phyloP scores from a whole-genome alignment of 805 yeast genomes.

The Kazachstania bromeliacearum region DNA sequence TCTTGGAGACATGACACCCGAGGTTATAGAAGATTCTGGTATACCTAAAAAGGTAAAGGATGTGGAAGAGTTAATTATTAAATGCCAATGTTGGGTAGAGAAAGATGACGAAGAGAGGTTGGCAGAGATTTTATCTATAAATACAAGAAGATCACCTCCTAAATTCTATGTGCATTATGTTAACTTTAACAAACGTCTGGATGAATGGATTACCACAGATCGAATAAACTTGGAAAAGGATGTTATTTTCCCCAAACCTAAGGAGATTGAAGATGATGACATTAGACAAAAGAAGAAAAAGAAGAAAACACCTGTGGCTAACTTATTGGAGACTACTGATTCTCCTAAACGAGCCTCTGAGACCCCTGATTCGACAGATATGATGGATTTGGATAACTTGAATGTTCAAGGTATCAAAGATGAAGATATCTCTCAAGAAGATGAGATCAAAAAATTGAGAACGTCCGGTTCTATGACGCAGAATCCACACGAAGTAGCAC shows the following conservation, averaged over 20 bases:
- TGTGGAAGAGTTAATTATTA: slow-evolving; percentile 50
- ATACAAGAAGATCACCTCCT: slow-evolving; percentile 62
- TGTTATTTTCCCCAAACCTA: slow-evolving; percentile 60
- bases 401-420: slow-evolving; percentile 72
- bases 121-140: slow-evolving; percentile 79
- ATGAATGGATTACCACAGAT: slow-evolving; percentile 80
- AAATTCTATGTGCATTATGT: slow-evolving; percentile 89
- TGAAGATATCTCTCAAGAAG: slow-evolving; percentile 75
- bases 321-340: slow-evolving; percentile 1
- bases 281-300: slow-evolving; percentile 31
- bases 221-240: slow-evolving; percentile 66
- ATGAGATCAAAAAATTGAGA: slow-evolving; percentile 83
- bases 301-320: slow-evolving; percentile 11
- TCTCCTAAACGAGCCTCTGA: slow-evolving; percentile 12
- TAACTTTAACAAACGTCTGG: slow-evolving; percentile 90
- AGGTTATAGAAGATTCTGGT: slow-evolving; percentile 20
- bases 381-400: slow-evolving; percentile 74
- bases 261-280: slow-evolving; percentile 37
- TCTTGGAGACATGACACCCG: slow-evolving; percentile 11
- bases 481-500: slow-evolving; percentile 72
- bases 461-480: slow-evolving; percentile 98
- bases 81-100: slow-evolving; percentile 72
- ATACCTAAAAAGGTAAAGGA: slow-evolving; percentile 22
- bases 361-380: slow-evolving; percentile 40
- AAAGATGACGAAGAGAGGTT: slow-evolving; percentile 73